These are phyloP conservation scores for Diaporthe velutina DNA, from an alignment of 2,329 filamentous ascomycete species.

Conservation along the genomic window DNA sequence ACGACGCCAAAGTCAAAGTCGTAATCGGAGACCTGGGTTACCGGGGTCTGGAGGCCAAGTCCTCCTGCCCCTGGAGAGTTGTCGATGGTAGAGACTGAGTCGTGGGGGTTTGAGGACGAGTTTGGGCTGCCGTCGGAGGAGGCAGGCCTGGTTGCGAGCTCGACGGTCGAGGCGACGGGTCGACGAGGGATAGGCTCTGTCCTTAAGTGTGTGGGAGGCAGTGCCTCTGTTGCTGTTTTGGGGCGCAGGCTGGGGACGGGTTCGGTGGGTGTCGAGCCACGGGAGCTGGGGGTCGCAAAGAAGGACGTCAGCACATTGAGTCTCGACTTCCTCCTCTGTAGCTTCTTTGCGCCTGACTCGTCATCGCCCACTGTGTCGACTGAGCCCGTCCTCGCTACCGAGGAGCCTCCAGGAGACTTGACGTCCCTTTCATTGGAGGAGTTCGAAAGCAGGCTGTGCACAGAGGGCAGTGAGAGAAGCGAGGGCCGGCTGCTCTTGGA, in stretches of 20 bases:
- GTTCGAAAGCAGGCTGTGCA: slow-evolving; percentile 33
- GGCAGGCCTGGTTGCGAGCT: slow-evolving; percentile 21
- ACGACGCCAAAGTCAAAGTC: slow-evolving; percentile 37
- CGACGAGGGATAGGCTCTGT: slow-evolving; percentile 11
- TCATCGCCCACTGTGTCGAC: slow-evolving; percentile 16
- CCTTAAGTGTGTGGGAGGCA: slow-evolving; percentile 27
- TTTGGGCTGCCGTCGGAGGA: slow-evolving; percentile 35
- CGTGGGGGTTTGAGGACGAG: slow-evolving; percentile 35
- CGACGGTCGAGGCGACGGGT: slow-evolving; percentile 34
- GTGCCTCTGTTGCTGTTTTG: slow-evolving; percentile 36
- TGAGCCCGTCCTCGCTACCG: slow-evolving; percentile 25
- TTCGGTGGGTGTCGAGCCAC: slow-evolving; percentile 10
- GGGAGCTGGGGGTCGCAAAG: slow-evolving; percentile 37
- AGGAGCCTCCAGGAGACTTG: slow-evolving; percentile 26
- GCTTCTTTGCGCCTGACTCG: slow-evolving; percentile 27
- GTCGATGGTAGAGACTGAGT: slow-evolving; percentile 38
- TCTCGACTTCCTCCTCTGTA: slow-evolving; percentile 36
- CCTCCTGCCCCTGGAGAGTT: slow-evolving; percentile 34
- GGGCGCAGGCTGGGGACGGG: slow-evolving; percentile 32
- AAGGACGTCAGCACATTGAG: slow-evolving; percentile 39
- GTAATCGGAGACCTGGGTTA: slow-evolving; percentile 36
- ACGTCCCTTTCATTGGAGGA: slow-evolving; percentile 31
- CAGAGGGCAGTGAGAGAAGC: slow-evolving; percentile 38
- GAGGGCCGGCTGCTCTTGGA: slow-evolving; percentile 38
- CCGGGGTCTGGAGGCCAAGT: slow-evolving; percentile 34